These are phyloP conservation scores for Wickerhamiella alocasiicola DNA, from an alignment of 805 yeast genomes.

Conservation along the genomic window DNA sequence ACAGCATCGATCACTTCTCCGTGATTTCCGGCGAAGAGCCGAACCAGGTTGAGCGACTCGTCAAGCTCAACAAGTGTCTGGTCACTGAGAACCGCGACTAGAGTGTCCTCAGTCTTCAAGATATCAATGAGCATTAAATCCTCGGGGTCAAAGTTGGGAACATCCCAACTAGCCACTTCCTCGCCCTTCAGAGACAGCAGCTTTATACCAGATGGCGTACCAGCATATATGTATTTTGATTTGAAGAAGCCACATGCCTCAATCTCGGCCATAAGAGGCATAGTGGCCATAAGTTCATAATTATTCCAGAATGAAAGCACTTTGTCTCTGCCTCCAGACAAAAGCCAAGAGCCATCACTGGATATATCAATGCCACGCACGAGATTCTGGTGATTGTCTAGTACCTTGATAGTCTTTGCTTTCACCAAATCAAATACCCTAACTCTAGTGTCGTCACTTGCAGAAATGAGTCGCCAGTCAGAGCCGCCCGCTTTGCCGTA, in stretches of 20 bases:
- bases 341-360: constrained; percentile 39
- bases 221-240: constrained; percentile 18
- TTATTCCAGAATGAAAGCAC: constrained; percentile 42
- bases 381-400: constrained; percentile 68
- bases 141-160: constrained; percentile 15
- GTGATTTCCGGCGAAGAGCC: constrained; percentile 69
- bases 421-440: constrained; percentile 55
- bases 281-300: constrained; percentile 46
- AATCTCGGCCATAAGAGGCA: constrained; percentile 50
- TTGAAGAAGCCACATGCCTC: constrained; percentile 29
- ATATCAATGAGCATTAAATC: constrained; percentile 14
- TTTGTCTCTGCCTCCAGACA: constrained; percentile 86
- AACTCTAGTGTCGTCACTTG: constrained; percentile 46
- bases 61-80: constrained; percentile 58
- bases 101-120: constrained; percentile 6
- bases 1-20: constrained; percentile 76
- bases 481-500: constrained; percentile 51
- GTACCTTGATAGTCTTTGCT: constrained; percentile 50
- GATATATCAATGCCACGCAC: constrained; percentile 72
- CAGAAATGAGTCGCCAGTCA: constrained; percentile 68
- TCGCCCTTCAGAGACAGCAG: constrained; percentile 18
- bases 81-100: constrained; percentile 46
- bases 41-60: constrained; percentile 17
- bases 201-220: constrained; percentile 14
- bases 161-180: constrained; percentile 16